phyloP scores from a whole-genome alignment of 495 filamentous ascomycete species.

The Amphirosellinia nigrospora region DNA sequence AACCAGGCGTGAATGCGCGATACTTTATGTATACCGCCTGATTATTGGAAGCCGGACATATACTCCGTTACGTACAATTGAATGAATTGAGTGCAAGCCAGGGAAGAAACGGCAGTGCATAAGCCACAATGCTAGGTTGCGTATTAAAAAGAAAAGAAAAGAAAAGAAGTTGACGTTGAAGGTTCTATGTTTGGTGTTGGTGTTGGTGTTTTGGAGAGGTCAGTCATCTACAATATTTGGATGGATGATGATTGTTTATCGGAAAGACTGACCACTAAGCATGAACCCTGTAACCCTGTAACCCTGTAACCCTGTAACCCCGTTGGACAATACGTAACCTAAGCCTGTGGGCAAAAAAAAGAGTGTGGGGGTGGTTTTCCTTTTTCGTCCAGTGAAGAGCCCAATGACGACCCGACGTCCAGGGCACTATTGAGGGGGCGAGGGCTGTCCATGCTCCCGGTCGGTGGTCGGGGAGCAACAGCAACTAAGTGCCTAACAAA shows the following conservation, averaged over 20 bases:
- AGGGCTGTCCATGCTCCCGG: conserved; percentile 1
- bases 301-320: conserved; percentile 5
- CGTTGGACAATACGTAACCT: too few relatives aligned
- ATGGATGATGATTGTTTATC: conserved; percentile 2
- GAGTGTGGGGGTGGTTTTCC: not conserved
- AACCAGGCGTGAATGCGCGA: not conserved
- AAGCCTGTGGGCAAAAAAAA: not conserved
- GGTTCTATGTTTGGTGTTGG: not conserved
- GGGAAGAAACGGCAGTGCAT: too few relatives aligned
- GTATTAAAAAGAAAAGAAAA: too few relatives aligned
- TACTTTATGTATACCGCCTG: not conserved
- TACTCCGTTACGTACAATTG: not conserved
- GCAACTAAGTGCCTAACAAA: not conserved
- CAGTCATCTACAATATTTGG: not conserved
- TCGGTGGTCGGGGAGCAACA: too few relatives aligned
- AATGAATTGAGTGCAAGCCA: too few relatives aligned
- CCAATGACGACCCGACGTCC: too few relatives aligned
- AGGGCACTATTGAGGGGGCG: conserved; percentile 10
- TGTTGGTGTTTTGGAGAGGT: conserved; percentile 6
- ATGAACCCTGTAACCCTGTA: conserved; percentile 4
- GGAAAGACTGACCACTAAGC: not conserved
- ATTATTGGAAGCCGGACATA: not conserved
- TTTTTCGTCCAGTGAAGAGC: not conserved
- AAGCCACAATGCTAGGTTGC: too few relatives aligned
- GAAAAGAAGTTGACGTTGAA: not conserved